Evolutionary conservation across 2,329 filamentous ascomycete species (phyloP), one percentile per base, ranked within the genome.

Genomic region (Xylariaceae sp.): DNA sequence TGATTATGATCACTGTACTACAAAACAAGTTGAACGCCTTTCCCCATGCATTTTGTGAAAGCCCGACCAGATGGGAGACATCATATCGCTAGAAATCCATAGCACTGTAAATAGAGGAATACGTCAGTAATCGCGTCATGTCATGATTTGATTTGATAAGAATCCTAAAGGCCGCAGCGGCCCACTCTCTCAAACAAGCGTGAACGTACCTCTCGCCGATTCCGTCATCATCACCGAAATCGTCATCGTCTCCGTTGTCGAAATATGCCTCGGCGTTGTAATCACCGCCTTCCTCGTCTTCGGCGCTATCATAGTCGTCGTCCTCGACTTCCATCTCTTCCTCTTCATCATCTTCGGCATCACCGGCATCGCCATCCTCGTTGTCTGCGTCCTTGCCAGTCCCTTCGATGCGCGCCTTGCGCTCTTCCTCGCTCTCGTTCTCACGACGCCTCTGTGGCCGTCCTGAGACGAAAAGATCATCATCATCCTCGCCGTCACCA

Each of bases 201-300:
- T 45, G 9, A n/a, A 57, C 45, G 4, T 50, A 60, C 59, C 59
- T 57, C 27, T 61, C 59, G 48, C 59, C 59, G 26, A 55, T 52
- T 9, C 79, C 80, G 29, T 79, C 80, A 6, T 76, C 76, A 7
- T 76, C 76, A 3, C 73, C 78, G 31, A 47, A 76, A 50, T 79
- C 75, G 29, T 81, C 79, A n/a, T 72, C 71, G 57, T 80, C 78
- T 9, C 79, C 79, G 29, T 76, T 79, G 56, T 83, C 80, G 64
- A 84, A 84, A 69, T 83, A 83, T 7, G 74, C 74, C 62, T 84
- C 81, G 2, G 81, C 81, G 44, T 84, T 77, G 64, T 84, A 84
- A 57, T 84, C 81, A 6, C 81, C 80, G 1, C 78, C 81, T 47
- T 80, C 79, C 55, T 83, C 79, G 53, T 84, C 81, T 47, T 84